Evolutionary conservation across 2,329 filamentous ascomycete species (phyloP).

Genomic region (Beauveria pseudobassiana): DNA sequence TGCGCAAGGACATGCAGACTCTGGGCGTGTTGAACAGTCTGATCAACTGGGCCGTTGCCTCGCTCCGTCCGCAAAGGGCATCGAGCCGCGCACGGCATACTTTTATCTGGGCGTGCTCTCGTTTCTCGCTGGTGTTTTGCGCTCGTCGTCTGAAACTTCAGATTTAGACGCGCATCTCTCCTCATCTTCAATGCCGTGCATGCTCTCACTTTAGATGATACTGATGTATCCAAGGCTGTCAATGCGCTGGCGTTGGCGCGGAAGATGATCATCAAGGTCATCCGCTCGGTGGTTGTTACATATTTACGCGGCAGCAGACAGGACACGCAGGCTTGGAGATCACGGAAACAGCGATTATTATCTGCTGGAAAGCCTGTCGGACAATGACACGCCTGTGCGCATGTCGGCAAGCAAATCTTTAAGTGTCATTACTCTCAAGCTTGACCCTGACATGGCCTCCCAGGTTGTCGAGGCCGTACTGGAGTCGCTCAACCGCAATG

Average conservation of each 20-base stretch:
- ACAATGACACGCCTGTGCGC: constrained; percentile 86
- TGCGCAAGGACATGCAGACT: constrained; percentile 80
- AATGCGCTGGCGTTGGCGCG: constrained; percentile 69
- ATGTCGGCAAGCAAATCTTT: constrained; percentile 89
- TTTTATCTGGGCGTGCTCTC: constrained; percentile 71
- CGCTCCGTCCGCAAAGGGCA: constrained; percentile 40
- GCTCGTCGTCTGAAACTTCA: constrained; percentile 61
- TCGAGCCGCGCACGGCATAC: constrained; percentile 50
- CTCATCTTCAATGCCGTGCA: constrained; percentile 60
- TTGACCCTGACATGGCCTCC: constrained; percentile 71
- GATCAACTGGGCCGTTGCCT: constrained; percentile 61
- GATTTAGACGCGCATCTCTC: constrained; percentile 63
- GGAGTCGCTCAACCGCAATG: constrained; percentile 55
- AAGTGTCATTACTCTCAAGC: constrained; percentile 74
- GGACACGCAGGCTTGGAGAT: constrained; percentile 40
- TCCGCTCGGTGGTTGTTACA: constrained; percentile 65
- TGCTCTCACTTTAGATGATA: constrained; percentile 45
- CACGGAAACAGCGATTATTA: constrained; percentile 74
- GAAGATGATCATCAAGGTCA: constrained; percentile 78
- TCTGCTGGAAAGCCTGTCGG: constrained; percentile 68
- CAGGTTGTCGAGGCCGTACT: constrained; percentile 85
- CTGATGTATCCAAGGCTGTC: constrained; percentile 43
- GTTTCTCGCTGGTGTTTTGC: constrained; percentile 68
- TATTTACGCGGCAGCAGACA: constrained; percentile 46
- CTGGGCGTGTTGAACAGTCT: constrained; percentile 62